Evolutionary conservation across 2,329 filamentous ascomycete genomes (phyloP).

Genomic region (Amauroascus verrucosus): DNA sequence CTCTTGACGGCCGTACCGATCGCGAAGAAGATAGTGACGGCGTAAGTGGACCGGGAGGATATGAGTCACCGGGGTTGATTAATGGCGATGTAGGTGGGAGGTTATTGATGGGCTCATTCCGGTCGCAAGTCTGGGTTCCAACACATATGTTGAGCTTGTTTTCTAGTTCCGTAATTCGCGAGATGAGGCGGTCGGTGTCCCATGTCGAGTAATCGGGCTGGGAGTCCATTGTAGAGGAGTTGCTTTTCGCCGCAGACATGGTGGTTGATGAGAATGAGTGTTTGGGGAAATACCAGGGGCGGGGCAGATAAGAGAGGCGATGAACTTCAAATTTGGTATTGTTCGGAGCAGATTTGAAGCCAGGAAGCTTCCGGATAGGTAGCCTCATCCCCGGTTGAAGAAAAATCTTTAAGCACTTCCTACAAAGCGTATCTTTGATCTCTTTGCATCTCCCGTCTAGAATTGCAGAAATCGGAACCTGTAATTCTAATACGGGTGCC

Average conservation of each 20-base stretch:
- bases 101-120: conserved; percentile 22
- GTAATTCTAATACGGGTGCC: too few relatives aligned
- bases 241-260: background rate
- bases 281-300: background rate
- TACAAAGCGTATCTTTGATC: background rate
- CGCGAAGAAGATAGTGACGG: conserved; percentile 21
- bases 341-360: background rate
- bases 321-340: background rate
- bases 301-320: background rate
- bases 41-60: conserved; percentile 15
- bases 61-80: background rate
- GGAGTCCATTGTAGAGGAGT: background rate
- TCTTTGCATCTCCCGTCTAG: background rate
- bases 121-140: conserved; percentile 23
- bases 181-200: conserved; percentile 58
- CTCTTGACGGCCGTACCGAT: conserved; percentile 38
- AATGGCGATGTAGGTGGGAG: conserved; percentile 7
- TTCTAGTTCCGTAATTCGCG: conserved; percentile 59
- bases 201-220: conserved; percentile 39
- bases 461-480: too few relatives aligned
- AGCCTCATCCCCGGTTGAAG: conserved; percentile 10
- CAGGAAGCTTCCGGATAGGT: conserved; percentile 2
- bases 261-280: background rate
- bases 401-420: background rate
- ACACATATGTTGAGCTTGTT: conserved; percentile 45